These are phyloP conservation scores for Cladosporium austrohemisphaericum DNA, from an alignment of 2,329 filamentous ascomycete genomes.

Conservation along the genomic window DNA sequence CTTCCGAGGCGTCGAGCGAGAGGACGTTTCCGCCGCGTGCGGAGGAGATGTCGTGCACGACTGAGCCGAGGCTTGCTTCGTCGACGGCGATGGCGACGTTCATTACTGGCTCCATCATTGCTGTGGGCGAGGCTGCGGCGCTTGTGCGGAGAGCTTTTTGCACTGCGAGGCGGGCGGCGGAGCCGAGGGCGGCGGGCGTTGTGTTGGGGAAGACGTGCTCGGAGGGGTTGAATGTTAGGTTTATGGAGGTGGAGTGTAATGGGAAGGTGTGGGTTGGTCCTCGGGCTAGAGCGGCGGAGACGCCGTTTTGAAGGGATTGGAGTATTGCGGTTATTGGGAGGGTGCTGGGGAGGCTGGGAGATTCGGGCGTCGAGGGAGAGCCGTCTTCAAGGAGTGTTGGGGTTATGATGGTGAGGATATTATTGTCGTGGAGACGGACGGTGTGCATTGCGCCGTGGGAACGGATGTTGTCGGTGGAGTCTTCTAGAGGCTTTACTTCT, in stretches of 20 bases:
- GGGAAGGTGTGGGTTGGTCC: conserved; percentile 79
- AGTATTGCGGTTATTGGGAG: conserved; percentile 49
- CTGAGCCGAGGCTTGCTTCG: conserved; percentile 72
- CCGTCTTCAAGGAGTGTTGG: conserved; percentile 45
- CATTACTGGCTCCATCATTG: conserved; percentile 92
- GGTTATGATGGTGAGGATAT: conserved; percentile 57
- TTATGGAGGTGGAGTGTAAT: conserved; percentile 70
- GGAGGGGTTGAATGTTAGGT: conserved; percentile 62
- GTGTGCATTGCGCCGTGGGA: conserved; percentile 30
- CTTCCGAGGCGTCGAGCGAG: conserved; percentile 58
- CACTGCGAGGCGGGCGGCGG: conserved; percentile 64
- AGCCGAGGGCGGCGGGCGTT: conserved; percentile 64
- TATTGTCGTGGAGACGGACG: conserved; percentile 60
- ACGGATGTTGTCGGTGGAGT: conserved; percentile 13
- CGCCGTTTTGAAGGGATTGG: conserved; percentile 68
- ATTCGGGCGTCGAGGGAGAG: conserved; percentile 38
- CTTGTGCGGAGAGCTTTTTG: conserved; percentile 64
- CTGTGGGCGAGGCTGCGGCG: conserved; percentile 49
- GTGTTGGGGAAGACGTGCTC: conserved; percentile 65
- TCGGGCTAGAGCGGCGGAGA: conserved; percentile 75
- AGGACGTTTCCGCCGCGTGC: conserved; percentile 70
- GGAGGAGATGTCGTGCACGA: conserved; percentile 77
- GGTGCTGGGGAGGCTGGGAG: conserved; percentile 52
- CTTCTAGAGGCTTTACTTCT: conserved; percentile 58
- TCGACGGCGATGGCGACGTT: conserved; percentile 80